phyloP scores from a whole-genome alignment of 495 filamentous ascomycete genomes.

The Aspergillus hancockii region DNA sequence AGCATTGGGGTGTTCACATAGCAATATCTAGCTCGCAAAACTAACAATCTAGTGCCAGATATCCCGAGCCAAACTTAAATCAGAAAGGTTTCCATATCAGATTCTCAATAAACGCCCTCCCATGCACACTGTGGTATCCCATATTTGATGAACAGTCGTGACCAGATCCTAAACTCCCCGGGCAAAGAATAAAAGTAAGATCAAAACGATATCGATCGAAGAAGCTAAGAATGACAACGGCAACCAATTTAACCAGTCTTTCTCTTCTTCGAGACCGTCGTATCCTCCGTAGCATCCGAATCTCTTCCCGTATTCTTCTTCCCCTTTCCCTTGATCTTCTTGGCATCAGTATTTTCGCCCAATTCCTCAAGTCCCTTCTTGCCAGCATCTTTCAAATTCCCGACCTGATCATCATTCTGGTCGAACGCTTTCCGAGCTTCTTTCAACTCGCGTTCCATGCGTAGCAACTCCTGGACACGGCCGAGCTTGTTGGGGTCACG shows the following conservation, averaged over 20 bases:
- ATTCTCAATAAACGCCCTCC: constrained; percentile 8
- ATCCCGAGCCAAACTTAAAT: background rate
- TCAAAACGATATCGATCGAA: background rate
- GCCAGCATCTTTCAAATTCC: constrained; percentile 39
- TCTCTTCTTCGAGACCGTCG: constrained; percentile 39
- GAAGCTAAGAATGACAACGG: background rate
- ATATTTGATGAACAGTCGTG: background rate
- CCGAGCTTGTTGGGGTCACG: constrained; percentile 83
- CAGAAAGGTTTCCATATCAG: background rate
- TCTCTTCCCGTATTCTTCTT: constrained; percentile 40
- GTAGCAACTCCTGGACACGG: constrained; percentile 82
- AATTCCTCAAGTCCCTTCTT: constrained; percentile 38
- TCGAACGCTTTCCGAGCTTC: constrained; percentile 72
- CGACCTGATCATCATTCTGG: constrained; percentile 51
- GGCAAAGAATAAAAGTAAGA: background rate
- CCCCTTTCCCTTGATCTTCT: constrained; percentile 46
- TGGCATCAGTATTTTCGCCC: constrained; percentile 26
- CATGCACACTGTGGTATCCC: constrained; percentile 10
- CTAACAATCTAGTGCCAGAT: background rate
- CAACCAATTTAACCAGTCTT: constrained; percentile 31
- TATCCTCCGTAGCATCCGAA: constrained; percentile 49
- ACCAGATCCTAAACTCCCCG: background rate
- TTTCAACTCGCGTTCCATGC: constrained; percentile 78
- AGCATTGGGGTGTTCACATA: background rate
- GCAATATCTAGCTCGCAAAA: background rate